These are phyloP conservation scores for Candida sp. DNA, from an alignment of 1,139 yeast genomes.

Conservation along the genomic window DNA sequence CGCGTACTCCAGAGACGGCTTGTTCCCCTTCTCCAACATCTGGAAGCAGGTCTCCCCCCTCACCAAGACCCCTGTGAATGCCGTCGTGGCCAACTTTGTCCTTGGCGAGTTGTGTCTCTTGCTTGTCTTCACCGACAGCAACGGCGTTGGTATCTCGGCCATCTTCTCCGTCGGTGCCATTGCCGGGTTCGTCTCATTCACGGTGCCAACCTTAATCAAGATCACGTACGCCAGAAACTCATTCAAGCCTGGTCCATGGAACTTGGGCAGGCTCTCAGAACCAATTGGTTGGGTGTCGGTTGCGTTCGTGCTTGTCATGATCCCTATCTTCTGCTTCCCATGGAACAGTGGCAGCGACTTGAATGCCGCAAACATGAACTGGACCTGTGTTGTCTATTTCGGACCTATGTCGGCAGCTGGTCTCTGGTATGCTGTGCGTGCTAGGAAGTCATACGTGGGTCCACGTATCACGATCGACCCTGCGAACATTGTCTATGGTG, in stretches of 20 bases:
- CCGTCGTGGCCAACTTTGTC: slow-evolving; percentile 67
- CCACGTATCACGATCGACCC: slow-evolving; percentile 62
- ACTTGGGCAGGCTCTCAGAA: slow-evolving; percentile 58
- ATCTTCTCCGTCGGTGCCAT: slow-evolving; percentile 81
- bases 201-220: slow-evolving; percentile 68
- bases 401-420: slow-evolving; percentile 62
- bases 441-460: slow-evolving; percentile 70
- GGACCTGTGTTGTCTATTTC: slow-evolving; percentile 72
- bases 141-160: slow-evolving; percentile 63
- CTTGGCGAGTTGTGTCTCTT: slow-evolving; percentile 62
- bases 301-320: slow-evolving; percentile 60
- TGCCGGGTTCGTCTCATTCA: slow-evolving; percentile 71
- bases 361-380: slow-evolving; percentile 60
- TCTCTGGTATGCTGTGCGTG: slow-evolving; percentile 59
- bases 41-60: slow-evolving; percentile 57
- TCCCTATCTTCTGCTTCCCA: slow-evolving; percentile 73
- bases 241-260: slow-evolving; percentile 74
- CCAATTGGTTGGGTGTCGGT: slow-evolving; percentile 37
- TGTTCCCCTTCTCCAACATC: slow-evolving; percentile 62
- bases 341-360: slow-evolving; percentile 52
- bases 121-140: slow-evolving; percentile 68
- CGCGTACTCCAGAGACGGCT: slow-evolving; percentile 73
- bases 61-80: slow-evolving; percentile 72
- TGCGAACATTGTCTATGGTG: slow-evolving; percentile 26
- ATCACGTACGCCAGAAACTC: slow-evolving; percentile 57